phyloP scores from a whole-genome alignment of 2,329 filamentous ascomycete species.

The Penicillium aurantiogriseum region DNA sequence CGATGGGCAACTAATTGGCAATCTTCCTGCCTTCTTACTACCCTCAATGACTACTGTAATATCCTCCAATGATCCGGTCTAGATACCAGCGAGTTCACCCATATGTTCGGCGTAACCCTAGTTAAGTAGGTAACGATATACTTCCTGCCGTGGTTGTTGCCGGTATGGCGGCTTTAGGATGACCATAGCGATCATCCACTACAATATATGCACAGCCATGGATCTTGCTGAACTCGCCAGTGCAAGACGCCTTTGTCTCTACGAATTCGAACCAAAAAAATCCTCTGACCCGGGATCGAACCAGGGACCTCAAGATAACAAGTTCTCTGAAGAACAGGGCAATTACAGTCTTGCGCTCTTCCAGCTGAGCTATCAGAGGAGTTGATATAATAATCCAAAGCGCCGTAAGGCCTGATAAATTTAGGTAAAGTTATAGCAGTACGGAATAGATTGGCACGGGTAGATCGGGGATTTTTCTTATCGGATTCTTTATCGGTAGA shows the following conservation, averaged over 20 bases:
- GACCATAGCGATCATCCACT: background rate
- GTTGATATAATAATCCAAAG: accelerated
- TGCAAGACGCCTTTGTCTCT: background rate
- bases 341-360: constrained; percentile 4
- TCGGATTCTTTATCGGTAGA: background rate
- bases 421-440: background rate
- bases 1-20: too few species aligned
- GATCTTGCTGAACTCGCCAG: background rate
- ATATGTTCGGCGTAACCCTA: too few species aligned
- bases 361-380: constrained; percentile 3
- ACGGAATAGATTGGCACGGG: background rate
- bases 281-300: constrained; percentile 1
- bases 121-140: too few species aligned
- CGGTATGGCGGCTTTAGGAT: background rate
- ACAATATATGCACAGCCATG: background rate
- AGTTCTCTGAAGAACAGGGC: background rate
- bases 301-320: constrained; percentile 1
- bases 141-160: background rate
- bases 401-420: accelerated
- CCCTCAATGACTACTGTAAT: too few species aligned
- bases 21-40: too few species aligned
- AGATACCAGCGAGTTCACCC: too few species aligned
- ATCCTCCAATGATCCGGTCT: too few species aligned
- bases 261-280: background rate
- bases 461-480: background rate